Evolutionary conservation across 73 alveolate genomes (phyloP), one percentile per base, ranked within the genome.

Genomic region (Paramecium sonneborni): DNA sequence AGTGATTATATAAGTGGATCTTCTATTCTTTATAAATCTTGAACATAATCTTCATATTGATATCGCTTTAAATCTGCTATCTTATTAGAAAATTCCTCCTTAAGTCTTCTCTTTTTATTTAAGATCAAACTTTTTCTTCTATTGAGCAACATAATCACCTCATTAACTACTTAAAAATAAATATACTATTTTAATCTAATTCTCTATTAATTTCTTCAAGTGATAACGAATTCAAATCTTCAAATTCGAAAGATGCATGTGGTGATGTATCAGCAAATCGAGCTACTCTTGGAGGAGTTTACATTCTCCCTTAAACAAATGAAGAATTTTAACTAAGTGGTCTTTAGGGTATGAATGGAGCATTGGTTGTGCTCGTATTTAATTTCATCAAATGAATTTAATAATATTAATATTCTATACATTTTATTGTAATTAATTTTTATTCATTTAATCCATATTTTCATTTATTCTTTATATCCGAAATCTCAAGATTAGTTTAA

Each of bases 21-120:
- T 43, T 79, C 90, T 1, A 34, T 20, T 46, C 90, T 79, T 20
- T 44, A 5, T 46, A 79, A 79, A 23, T 79, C 90, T 23, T 38
- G 12, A 79, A 41, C 72, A 23, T 39, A 79, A 23, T 79, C 76
- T 39, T 79, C 90, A 30, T 38, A 41, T 23, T 38, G 20, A 44
- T 79, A 79, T 20, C 90, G 9, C 74, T 44, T 79, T 7, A 79
- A 18, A 5, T 79, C 90, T 12, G 44, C 55, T n/a, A 79, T 79
- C 14, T 79, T 79, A 34, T 79, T 79, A 41, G 41, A 26, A 46
- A 79, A 79, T 79, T 79, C 90, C 26, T 79, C 90, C 35, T 46
- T 79, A 1, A 79, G 90, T 20, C 90, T 21, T 79, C 90, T 43
- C 90, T 79, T 79, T 44, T 79, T 79, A 44, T 79, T 79, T 15